Base-by-base conservation (phyloP, 192 early-diverging fungal species). In the Coemansia sp. region DNA sequence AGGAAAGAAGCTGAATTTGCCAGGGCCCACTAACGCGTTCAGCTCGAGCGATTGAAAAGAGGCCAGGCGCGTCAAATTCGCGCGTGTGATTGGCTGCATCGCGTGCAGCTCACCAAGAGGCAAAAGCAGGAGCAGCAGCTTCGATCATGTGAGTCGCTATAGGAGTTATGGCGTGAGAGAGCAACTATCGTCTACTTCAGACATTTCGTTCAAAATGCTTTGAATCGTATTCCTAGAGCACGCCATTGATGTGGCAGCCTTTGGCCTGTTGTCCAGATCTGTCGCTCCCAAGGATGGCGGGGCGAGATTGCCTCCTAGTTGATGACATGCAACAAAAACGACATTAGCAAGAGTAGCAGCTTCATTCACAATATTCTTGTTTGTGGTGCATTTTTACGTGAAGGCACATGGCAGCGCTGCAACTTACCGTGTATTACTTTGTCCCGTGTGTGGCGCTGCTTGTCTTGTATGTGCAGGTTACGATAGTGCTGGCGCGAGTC, bases 401-500 rank as follows among this genome's bases (percentile, higher is more conserved):
- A n/a, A 19, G 58, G 1, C 39, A 4, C 19, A 41, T 38, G 2
- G 25, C 53, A 56, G 4, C 8, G 15, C 25, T 25, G 19, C 36
- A 6, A 43, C 5, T 24, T 24, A 24, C 6, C 37, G 14, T 43
- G 59, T 22, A 29, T 3, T 27, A 5, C 37, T 12, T 39, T 24
- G 4, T 8, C 19, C 4, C 24, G 25, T 42, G 24, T 14, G 6
- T 79, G 70, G 38, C 77, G 71, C 67, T 43, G 41, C 49, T 74
- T 79, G 65, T 79, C 77, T 19, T 68, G 71, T 8, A 74, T 36
- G 24, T 79, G 70, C 60, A 79, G 65, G 15, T 32, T 45, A 32
- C 77, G 77, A 47, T 79, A 79, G 58, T 79, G 60, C 59, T 74
- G 71, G 14, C 77, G 71, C 37, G 71, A 74, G 19, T 25, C 46